Evolutionary conservation across 768 basidiomycete species (phyloP).

Genomic region (Boletellus ananiceps): DNA sequence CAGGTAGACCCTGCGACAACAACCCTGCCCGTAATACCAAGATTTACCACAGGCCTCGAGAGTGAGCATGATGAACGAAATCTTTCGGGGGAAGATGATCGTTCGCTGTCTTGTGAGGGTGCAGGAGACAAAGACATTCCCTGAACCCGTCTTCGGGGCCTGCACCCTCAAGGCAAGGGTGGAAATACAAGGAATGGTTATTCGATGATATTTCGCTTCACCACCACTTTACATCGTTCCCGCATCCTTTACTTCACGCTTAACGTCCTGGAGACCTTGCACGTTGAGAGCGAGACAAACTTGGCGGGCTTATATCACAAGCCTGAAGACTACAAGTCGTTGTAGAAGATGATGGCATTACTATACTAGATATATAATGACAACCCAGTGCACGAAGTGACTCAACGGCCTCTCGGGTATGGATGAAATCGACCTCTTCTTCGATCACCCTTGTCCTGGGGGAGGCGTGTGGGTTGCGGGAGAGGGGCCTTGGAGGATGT

Average conservation of each 20-base stretch:
- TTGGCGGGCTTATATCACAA: conserved; percentile 19
- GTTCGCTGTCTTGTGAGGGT: too few species aligned
- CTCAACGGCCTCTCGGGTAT: conserved; percentile 24
- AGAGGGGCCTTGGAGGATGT: conserved; percentile 30
- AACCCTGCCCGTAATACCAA: not conserved
- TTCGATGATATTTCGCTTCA: too few species aligned
- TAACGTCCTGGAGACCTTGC: not conserved
- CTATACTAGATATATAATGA: conserved; percentile 13
- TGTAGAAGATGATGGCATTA: conserved; percentile 3
- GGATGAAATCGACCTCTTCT: conserved; percentile 28
- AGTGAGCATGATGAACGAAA: too few species aligned
- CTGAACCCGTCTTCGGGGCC: too few species aligned
- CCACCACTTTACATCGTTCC: too few species aligned
- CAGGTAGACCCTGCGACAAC: not conserved
- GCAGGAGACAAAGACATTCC: too few species aligned
- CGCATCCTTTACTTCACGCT: too few species aligned
- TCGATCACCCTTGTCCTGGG: conserved; percentile 17
- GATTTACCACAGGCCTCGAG: not conserved
- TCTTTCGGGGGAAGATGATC: too few species aligned
- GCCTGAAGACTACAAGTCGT: not conserved
- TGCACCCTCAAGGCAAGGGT: too few species aligned
- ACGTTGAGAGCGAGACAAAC: not conserved
- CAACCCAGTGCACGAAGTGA: not conserved
- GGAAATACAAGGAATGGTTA: too few species aligned
- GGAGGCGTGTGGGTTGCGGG: conserved; percentile 5